Base-by-base conservation (phyloP, 257 asterid species). In the Vinca minor region DNA sequence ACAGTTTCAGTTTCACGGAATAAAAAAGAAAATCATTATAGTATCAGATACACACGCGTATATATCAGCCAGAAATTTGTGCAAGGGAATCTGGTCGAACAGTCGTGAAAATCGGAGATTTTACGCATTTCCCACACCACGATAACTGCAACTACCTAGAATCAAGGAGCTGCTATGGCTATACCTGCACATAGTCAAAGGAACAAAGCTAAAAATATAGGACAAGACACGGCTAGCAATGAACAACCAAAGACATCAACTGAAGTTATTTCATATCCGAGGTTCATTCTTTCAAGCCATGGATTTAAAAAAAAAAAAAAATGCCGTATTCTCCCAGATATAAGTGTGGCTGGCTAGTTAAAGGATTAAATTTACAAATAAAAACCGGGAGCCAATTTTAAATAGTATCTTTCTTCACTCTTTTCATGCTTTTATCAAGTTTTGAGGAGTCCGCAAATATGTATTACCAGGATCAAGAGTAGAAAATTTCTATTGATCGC, bases 1-100 rank as follows among this genome's bases (percentile, higher is more conserved):
- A 31, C 61, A 55, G 61, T 55, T 55, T 55, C 41, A 55, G 59
- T 28, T 54, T 54, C 59, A 28, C 26, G 12, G 5, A 54, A 9
- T n/a, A 11, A 3, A n/a, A n/a, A n/a, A 34, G 20, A 31, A 25
- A 6, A 31, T 17, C 36, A 50, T 25, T 4, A 55, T 29, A 17
- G 14, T 0, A 15, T 5, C 4, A 2, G 3, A 34, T 2, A 3
- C 17, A n/a, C n/a, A n/a, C n/a, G n/a, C 26, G 3, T 56, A 7
- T 56, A 7, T 3, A 31, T 31, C 17, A 15, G 5, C 23, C n/a
- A 31, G 39, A 31, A 17, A 17, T 42, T 56, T 54, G 13, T 12
- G n/a, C 13, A 17, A 56, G 62, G 62, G n/a, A 25, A 49, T 49
- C 49, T 15, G 8, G 18, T 1, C 2, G 36, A n/a, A 21, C 18